Evolutionary conservation across 1,139 yeast genomes (phyloP).

Genomic region (Sugiyamaella sp.): DNA sequence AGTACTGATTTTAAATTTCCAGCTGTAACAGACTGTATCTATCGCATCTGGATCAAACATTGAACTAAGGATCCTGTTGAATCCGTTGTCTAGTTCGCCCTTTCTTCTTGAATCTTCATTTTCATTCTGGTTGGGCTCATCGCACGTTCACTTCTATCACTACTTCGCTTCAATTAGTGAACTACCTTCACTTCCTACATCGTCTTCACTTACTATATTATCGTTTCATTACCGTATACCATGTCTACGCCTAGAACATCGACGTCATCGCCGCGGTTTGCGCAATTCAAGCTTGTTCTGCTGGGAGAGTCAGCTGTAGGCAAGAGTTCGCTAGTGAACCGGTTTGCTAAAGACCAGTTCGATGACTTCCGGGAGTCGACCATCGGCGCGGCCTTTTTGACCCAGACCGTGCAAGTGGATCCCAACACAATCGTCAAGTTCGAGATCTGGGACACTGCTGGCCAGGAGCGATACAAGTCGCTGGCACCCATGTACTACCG

Average conservation of each 20-base stretch:
- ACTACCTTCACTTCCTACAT: no score
- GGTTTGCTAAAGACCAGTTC: constrained; percentile 93
- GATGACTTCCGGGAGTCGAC: constrained; percentile 95
- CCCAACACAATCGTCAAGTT: constrained; percentile 53
- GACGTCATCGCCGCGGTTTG: constrained; percentile 47
- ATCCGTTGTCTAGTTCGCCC: no score
- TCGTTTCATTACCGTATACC: neutral
- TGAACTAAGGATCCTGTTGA: no score
- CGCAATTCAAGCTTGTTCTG: constrained; percentile 82
- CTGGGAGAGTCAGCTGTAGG: constrained; percentile 98
- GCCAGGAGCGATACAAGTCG: constrained; percentile 87
- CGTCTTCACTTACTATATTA: no score
- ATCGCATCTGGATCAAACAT: no score
- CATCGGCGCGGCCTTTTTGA: constrained; percentile 95
- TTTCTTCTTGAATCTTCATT: no score
- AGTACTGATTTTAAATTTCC: no score
- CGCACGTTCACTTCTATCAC: no score
- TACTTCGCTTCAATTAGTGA: no score
- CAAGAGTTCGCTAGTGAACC: constrained; percentile 80
- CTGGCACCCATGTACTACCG: constrained; percentile 91
- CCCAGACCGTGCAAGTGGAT: constrained; percentile 78
- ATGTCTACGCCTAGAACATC: constrained; percentile 41
- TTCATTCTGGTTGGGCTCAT: no score
- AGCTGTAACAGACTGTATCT: no score
- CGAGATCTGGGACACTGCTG: constrained; percentile 78